Evolutionary conservation across 768 basidiomycete genomes (phyloP), one percentile per base, ranked within the genome.

Genomic region (Tremella yokohamensis): DNA sequence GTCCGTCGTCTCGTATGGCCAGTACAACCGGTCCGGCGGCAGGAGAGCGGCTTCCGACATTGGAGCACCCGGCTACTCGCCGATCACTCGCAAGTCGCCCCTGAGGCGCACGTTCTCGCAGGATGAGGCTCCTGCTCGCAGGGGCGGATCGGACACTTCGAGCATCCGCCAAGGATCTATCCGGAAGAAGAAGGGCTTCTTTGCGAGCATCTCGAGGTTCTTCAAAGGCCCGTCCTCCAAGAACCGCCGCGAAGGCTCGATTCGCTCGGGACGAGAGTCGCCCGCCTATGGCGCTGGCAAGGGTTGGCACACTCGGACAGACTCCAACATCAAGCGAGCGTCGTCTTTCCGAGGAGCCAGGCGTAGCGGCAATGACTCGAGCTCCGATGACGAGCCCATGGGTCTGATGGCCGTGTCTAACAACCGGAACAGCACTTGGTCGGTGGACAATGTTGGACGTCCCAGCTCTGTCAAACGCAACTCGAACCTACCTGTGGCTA

Each of bases 241-340:
- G 26, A 56, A 54, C 15, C 16, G 60, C 37, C 44, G 54, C 25
- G 42, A 60, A 16, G 61, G 63, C n/a, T 56, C 65, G 40, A 34
- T 34, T 34, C 47, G 61, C n/a, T 63, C 66, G 20, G 72, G 73
- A 18, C 55, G 66, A 9, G 70, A 72, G n/a, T 73, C 70, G 0
- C 75, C 75, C 37, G 65, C 73, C 37, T 71, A 70, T 54, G 73
- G 64, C 18, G 53, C 60, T 1, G 40, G 56, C 12, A 56, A 52
- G 6, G 62, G 61, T 9, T 76, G 75, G 75, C 53, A 64, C 18
- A 76, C 75, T 26, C 52, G 75, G 47, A 76, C 75, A 3, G 75
- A 76, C 52, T 54, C 63, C 16, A 76, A 76, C 54, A 45, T 76
- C 29, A 71, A 68, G 58, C 66, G 68, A 6, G 40, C 51, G 11